Conservation (phyloP, 257 asterid genomes). For the Solanum stenotomum region DNA sequence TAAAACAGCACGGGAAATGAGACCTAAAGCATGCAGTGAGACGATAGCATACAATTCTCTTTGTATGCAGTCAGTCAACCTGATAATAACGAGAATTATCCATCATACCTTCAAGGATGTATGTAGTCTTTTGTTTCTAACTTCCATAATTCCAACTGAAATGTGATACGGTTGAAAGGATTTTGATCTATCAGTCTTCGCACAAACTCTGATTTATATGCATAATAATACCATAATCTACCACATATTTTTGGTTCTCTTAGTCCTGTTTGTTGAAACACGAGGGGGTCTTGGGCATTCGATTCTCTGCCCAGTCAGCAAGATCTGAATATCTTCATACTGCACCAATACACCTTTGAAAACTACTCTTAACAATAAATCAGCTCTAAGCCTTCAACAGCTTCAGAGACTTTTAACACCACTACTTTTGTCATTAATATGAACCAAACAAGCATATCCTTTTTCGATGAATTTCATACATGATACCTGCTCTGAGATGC, state of each 20-base stretch:
- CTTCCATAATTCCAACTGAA: background rate
- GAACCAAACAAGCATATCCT: background rate
- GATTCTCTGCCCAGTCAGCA: background rate
- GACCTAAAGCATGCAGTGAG: background rate
- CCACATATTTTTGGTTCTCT: background rate
- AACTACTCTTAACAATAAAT: background rate
- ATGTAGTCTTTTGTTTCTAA: background rate
- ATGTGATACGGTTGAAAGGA: background rate
- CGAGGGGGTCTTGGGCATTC: background rate
- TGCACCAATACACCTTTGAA: background rate
- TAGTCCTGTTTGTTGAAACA: background rate
- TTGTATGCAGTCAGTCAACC: background rate
- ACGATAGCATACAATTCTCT: background rate
- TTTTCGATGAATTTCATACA: background rate
- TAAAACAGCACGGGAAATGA: background rate
- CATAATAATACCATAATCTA: background rate
- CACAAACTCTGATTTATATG: background rate
- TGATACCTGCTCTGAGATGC: background rate
- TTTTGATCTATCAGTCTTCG: background rate
- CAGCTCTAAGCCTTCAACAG: background rate
- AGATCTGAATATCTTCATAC: background rate
- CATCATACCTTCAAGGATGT: background rate
- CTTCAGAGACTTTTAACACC: background rate
- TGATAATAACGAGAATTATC: background rate
- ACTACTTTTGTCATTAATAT: background rate